Evolutionary conservation across 2,329 filamentous ascomycete species (phyloP).

Genomic region (Madurella fahalii): DNA sequence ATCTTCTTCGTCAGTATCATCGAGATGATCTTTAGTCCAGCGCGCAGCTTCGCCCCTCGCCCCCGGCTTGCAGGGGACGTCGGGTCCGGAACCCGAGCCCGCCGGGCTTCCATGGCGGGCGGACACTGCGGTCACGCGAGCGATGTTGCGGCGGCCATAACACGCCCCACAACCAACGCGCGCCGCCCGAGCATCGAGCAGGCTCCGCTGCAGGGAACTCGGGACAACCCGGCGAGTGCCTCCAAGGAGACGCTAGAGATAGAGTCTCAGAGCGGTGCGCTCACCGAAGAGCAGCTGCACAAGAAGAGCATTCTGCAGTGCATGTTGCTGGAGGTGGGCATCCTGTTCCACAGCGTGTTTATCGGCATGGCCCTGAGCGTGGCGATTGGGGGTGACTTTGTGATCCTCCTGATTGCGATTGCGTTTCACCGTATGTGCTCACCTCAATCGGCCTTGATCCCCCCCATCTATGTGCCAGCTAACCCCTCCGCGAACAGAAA

Average conservation of each 20-base stretch:
- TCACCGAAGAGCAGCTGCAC: slow-evolving; percentile 53
- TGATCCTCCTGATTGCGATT: slow-evolving; percentile 78
- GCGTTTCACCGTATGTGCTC: slow-evolving; percentile 61
- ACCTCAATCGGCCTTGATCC: not conserved
- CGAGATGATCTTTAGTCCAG: slow-evolving; percentile 53
- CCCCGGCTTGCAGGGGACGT: not conserved
- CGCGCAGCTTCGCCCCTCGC: slow-evolving; percentile 22
- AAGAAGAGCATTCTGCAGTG: slow-evolving; percentile 71
- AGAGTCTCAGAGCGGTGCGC: slow-evolving; percentile 18
- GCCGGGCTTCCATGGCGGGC: not conserved
- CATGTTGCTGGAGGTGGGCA: slow-evolving; percentile 74
- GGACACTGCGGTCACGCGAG: slow-evolving; percentile 17
- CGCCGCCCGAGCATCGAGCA: slow-evolving; percentile 8
- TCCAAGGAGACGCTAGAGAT: slow-evolving; percentile 13
- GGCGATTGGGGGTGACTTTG: slow-evolving; percentile 70
- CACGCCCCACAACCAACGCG: slow-evolving; percentile 2
- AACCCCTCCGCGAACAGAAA: slow-evolving; percentile 48
- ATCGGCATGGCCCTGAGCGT: slow-evolving; percentile 85
- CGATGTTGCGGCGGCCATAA: slow-evolving; percentile 15
- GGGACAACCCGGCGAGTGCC: not conserved
- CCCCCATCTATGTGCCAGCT: not conserved
- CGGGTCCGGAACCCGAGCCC: not conserved
- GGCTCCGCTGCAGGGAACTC: not conserved
- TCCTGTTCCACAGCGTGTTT: slow-evolving; percentile 80
- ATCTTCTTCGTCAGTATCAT: slow-evolving; percentile 73